Conservation (phyloP, 495 filamentous ascomycete genomes). For the Daldinia bambusicola region DNA sequence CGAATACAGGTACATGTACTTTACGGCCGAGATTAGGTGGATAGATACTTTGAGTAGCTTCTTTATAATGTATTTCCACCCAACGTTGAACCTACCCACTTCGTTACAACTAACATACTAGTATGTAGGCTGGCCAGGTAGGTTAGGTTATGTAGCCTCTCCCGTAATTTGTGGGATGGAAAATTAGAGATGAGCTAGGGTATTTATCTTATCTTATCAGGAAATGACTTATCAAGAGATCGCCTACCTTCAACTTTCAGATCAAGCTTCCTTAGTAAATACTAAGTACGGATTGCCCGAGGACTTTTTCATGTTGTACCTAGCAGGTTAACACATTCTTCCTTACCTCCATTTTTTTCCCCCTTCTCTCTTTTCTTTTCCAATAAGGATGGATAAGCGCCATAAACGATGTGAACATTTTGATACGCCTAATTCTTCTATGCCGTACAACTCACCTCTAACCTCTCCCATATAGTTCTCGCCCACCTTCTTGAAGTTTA, state of each 20-base stretch:
- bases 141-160: too few species aligned
- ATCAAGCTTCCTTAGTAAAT: too few species aligned
- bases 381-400: neutral
- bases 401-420: neutral
- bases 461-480: neutral
- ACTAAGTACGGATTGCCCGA: too few species aligned
- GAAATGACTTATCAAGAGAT: slow-evolving; percentile 1
- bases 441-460: neutral
- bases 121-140: too few species aligned
- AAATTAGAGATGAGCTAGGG: slow-evolving; percentile 6
- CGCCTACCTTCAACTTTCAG: neutral
- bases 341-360: neutral
- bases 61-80: neutral
- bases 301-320: neutral
- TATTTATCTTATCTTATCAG: slow-evolving; percentile 17
- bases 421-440: neutral
- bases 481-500: neutral
- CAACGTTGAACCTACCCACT: neutral
- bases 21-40: neutral
- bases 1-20: neutral
- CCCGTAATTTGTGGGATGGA: slow-evolving; percentile 11
- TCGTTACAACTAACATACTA: neutral
- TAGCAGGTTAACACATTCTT: neutral
- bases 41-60: neutral
- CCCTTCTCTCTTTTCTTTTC: neutral